Evolutionary conservation across 176 grass and related monocot species (phyloP), one percentile per base, ranked within the genome.

Genomic region (Hsuehochloa calcarea): DNA sequence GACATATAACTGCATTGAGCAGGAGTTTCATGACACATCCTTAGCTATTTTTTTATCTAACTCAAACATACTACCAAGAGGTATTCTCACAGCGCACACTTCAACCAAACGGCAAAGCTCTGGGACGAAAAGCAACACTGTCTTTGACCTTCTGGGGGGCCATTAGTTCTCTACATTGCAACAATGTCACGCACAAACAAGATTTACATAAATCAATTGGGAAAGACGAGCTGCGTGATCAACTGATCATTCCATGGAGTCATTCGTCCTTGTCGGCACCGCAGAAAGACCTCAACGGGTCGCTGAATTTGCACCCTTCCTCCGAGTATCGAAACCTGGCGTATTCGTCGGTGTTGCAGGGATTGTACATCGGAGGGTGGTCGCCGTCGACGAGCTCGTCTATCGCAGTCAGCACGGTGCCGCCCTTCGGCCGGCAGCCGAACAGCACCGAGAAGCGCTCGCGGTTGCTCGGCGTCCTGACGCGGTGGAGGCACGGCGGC

Each of bases 401-500:
- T 61, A 88, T 6, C 39, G 31, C 71, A 26, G 22, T 23, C 72
- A 88, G 16, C 31, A 5, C 2, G 22, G 25, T 3, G 31, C 80
- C 65, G 16, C 71, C 65, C 65, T 52, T 77, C 7, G 41, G 65
- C 72, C 16, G 7, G 31, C 52, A 58, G 29, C 2, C 31, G 43
- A 78, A 70, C n/a, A 78, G 80, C 72, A 52, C 80, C 0, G 73
- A 51, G 65, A 78, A 70, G 22, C 86, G 72, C 54, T 88, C 80
- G 11, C 86, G 86, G 73, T 50, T 51, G 86, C 80, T 78, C 16
- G 80, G 80, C 34, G 86, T 88, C 72, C 72, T 3, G 52, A 83
- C 86, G 25, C 80, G 72, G 80, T 88, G 86, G 54, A 78, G 6
- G 65, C 72, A 78, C 27, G 86, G 72, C 43, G 65, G 54, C 72